These are phyloP conservation scores for Phycomyces nitens DNA, from an alignment of 192 early-diverging fungal species.

Conservation along the genomic window DNA sequence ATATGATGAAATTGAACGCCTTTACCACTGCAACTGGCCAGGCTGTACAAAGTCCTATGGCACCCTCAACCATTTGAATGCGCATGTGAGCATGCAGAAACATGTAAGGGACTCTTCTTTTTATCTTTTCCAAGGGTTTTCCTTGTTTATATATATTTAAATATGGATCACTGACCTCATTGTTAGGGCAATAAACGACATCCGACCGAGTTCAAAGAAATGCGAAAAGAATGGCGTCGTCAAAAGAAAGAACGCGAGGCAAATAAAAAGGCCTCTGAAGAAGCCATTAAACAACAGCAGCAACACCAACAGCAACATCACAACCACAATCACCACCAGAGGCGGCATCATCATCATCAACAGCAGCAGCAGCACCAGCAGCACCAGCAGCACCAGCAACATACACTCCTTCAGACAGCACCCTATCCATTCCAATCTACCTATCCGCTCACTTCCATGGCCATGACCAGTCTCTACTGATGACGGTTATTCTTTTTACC, in stretches of 20 bases:
- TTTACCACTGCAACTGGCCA: constrained; percentile 54
- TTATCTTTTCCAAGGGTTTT: not conserved
- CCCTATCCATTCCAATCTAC: not conserved
- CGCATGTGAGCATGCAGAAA: constrained; percentile 68
- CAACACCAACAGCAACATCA: constrained; percentile 19
- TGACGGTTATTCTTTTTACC: not conserved
- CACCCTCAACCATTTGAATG: constrained; percentile 64
- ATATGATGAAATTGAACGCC: constrained; percentile 65
- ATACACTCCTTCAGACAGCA: not conserved
- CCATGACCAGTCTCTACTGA: too few species aligned
- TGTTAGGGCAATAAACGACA: constrained; percentile 28
- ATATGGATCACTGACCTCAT: not conserved
- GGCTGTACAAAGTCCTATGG: constrained; percentile 62
- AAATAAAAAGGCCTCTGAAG: constrained; percentile 35
- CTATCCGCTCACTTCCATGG: not conserved
- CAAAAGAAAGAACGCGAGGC: constrained; percentile 51
- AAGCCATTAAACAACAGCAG: constrained; percentile 25
- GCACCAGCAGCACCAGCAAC: not conserved
- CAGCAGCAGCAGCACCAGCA: not conserved
- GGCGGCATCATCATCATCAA: constrained; percentile 4
- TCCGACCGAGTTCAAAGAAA: constrained; percentile 54
- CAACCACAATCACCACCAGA: constrained; percentile 18
- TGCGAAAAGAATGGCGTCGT: constrained; percentile 53
- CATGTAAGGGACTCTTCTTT: constrained; percentile 36
- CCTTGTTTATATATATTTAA: too few species aligned